These are phyloP conservation scores for Sugiyamaella marilandica DNA, from an alignment of 805 yeast genomes.

Conservation along the genomic window DNA sequence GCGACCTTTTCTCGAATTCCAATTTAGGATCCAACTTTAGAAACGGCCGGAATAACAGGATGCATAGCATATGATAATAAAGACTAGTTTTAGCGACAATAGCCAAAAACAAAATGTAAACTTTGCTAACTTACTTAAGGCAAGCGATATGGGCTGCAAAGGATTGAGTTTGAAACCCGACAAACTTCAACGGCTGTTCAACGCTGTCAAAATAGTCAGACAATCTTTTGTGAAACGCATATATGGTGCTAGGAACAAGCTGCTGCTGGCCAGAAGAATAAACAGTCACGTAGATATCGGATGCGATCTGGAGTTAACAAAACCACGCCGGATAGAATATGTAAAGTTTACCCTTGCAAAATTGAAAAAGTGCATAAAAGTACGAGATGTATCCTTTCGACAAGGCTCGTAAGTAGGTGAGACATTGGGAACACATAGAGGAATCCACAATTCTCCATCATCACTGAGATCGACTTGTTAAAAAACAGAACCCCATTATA, in stretches of 20 bases:
- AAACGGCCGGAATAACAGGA: slow-evolving; percentile 8
- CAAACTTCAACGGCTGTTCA: not conserved
- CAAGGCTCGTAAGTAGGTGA: not conserved
- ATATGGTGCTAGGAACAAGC: not conserved
- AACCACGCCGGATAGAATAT: not conserved
- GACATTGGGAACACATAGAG: not conserved
- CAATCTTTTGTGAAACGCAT: not conserved
- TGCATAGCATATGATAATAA: slow-evolving; percentile 4
- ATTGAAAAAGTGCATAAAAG: slow-evolving; percentile 6
- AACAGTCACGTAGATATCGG: slow-evolving; percentile 2
- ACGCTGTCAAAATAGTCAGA: not conserved
- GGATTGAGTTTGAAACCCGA: not conserved
- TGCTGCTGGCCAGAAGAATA: not conserved
- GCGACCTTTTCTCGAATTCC: slow-evolving; percentile 3
- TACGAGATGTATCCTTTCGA: not conserved
- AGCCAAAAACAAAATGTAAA: not conserved
- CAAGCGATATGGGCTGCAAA: slow-evolving; percentile 4
- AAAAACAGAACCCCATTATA: not conserved
- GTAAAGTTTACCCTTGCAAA: not conserved
- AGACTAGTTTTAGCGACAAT: not conserved
- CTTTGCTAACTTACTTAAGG: slow-evolving; percentile 1
- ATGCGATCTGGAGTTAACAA: not conserved
- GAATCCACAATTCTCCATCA: slow-evolving; percentile 7
- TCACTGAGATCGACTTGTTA: slow-evolving; percentile 3
- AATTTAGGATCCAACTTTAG: not conserved